Conservation (phyloP, 176 grass and related monocot genomes). For the Lolium perenne region DNA sequence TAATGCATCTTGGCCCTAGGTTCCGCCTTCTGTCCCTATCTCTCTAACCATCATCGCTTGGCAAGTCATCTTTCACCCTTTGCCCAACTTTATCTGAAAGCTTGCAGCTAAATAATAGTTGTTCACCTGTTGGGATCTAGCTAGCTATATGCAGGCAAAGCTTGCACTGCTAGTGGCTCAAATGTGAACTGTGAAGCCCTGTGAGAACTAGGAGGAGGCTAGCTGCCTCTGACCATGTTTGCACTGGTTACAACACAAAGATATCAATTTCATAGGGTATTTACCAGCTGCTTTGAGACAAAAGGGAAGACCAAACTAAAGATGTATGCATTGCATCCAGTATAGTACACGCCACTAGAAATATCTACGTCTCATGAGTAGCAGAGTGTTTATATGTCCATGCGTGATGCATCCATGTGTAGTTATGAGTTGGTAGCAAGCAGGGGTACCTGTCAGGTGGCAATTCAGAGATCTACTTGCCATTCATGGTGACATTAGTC, state of each 20-base stretch:
- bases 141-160: slow-evolving; percentile 10
- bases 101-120: slow-evolving; percentile 30
- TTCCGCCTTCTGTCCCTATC: slow-evolving; percentile 39
- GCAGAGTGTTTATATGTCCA: slow-evolving; percentile 26
- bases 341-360: slow-evolving; percentile 27
- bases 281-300: slow-evolving; percentile 12
- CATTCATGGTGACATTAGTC: slow-evolving; percentile 48
- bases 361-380: slow-evolving; percentile 37
- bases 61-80: slow-evolving; percentile 39
- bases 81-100: slow-evolving; percentile 49
- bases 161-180: slow-evolving; percentile 39
- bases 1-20: slow-evolving; percentile 48
- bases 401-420: slow-evolving; percentile 34
- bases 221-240: slow-evolving; percentile 26
- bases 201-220: slow-evolving; percentile 24
- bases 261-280: slow-evolving; percentile 42
- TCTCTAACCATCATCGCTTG: slow-evolving; percentile 12
- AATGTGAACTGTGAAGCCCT: slow-evolving; percentile 39
- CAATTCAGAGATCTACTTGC: slow-evolving; percentile 36
- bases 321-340: slow-evolving; percentile 30
- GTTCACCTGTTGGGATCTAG: slow-evolving; percentile 44
- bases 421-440: slow-evolving; percentile 42
- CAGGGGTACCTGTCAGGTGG: slow-evolving; percentile 50
- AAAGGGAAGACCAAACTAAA: slow-evolving; percentile 38
- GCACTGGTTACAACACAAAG: neutral